Base-by-base conservation (phyloP, 2,329 filamentous ascomycete genomes). In the Curvularia sp. region DNA sequence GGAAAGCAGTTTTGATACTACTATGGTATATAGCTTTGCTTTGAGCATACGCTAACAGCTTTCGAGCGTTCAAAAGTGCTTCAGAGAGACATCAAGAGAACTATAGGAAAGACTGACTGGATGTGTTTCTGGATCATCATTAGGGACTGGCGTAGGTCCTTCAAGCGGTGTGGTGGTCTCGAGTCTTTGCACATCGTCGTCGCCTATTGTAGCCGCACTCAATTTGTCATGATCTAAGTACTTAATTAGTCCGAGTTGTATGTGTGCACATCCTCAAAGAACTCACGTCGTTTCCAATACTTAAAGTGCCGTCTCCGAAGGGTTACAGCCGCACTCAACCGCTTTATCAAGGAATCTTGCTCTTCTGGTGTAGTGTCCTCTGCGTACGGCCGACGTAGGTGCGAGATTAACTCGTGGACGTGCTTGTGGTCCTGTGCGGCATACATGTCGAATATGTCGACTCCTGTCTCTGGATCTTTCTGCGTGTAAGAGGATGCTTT, bases 251-350 rank as follows among this genome's bases (percentile, higher is more conserved):
- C 5, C 32, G 30, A 6, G 12, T 15, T n/a, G 8, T 8, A 15
- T 3, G 10, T 3, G 10, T 28, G 23, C n/a, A 36, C 7, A 19
- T 25, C 10, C 15, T 46, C 18, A 48, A 50, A 28, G 6, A 34
- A 38, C 57, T 57, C 57, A 65, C 63, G 71, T 55, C 74, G 61
- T 48, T 68, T 70, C 75, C 75, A 77, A 21, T 77, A 77, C 54
- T 74, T 76, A 59, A 77, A 77, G 34, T 77, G 74, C 7, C 75
- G 68, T 39, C 75, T 66, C 23, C 75, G 71, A 23, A 74, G 65
- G 0, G 75, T 77, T 18, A 77, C 68, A 1, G 69, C 66, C 23
- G 62, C 67, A 49, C 69, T 69, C 13, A 77, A 50, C 10, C 74
- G 70, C 7, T 55, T 50, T 12, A 67, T 54, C 15, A 77, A 57